Evolutionary conservation across 202 grass and related monocot genomes (phyloP).

Genomic region (Setaria viridis): DNA sequence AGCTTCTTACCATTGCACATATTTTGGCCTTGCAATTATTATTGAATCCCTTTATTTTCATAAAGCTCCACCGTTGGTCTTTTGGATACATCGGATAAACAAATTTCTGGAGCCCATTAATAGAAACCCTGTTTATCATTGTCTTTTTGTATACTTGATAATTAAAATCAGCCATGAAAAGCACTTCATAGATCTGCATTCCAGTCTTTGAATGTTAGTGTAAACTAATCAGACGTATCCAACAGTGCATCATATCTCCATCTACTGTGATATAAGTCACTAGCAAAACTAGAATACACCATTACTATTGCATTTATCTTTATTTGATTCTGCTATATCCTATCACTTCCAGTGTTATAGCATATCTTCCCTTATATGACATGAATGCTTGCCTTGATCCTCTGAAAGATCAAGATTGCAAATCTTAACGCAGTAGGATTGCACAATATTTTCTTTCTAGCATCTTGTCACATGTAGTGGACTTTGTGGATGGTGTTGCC

Average conservation of each 20-base stretch:
- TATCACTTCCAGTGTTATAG: not conserved
- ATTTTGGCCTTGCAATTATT: not conserved
- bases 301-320: not conserved
- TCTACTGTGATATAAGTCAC: not conserved
- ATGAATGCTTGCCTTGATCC: conserved; percentile 14
- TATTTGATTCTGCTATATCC: not conserved
- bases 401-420: conserved; percentile 3
- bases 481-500: conserved; percentile 9
- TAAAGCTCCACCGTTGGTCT: not conserved
- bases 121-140: not conserved
- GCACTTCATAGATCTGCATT: conserved; percentile 10
- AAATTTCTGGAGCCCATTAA: not conserved
- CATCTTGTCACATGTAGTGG: not conserved
- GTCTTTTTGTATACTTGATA: not conserved
- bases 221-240: not conserved
- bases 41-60: not conserved
- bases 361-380: not conserved
- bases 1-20: conserved; percentile 19
- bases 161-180: not conserved
- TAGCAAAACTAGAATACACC: not conserved
- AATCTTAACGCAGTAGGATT: not conserved
- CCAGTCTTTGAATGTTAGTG: not conserved
- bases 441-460: not conserved
- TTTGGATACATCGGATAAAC: conserved; percentile 31
- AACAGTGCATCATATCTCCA: not conserved